These are phyloP conservation scores for Schizochytrium sp. DNA, from an alignment of 108 stramenopile genomes.

Conservation along the genomic window DNA sequence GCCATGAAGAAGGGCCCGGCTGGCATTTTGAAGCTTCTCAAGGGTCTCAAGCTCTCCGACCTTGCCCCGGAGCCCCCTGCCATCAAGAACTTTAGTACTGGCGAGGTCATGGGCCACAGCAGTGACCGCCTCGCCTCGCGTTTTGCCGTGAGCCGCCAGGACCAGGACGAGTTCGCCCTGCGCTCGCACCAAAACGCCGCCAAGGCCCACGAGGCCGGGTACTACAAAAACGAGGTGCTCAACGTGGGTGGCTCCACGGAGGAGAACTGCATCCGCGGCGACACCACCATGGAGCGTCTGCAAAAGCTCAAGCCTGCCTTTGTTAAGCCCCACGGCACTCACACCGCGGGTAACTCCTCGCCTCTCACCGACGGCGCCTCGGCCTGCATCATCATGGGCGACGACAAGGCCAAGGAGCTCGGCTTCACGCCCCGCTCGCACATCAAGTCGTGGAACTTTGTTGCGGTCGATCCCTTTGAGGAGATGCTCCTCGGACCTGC, in stretches of 20 bases:
- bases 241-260: constrained; percentile 65
- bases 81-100: constrained; percentile 96
- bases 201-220: constrained; percentile 81
- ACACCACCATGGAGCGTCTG: constrained; percentile 77
- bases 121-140: constrained; percentile 84
- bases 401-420: constrained; percentile 82
- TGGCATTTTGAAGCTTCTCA: constrained; percentile 64
- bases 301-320: constrained; percentile 91
- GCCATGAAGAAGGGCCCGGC: constrained; percentile 88
- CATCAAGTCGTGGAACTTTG: constrained; percentile 83
- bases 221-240: constrained; percentile 80
- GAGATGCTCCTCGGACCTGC: constrained; percentile 86
- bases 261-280: constrained; percentile 93
- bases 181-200: constrained; percentile 74
- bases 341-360: constrained; percentile 95
- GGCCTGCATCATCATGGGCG: constrained; percentile 80
- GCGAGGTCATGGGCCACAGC: constrained; percentile 97
- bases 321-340: constrained; percentile 85
- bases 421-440: constrained; percentile 88
- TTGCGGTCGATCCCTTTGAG: constrained; percentile 93
- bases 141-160: constrained; percentile 80
- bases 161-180: constrained; percentile 90
- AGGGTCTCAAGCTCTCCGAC: constrained; percentile 80
- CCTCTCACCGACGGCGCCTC: constrained; percentile 94
- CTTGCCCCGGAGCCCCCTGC: constrained; percentile 86